phyloP scores from a whole-genome alignment of 257 asterid genomes.

The Eucommia ulmoides region DNA sequence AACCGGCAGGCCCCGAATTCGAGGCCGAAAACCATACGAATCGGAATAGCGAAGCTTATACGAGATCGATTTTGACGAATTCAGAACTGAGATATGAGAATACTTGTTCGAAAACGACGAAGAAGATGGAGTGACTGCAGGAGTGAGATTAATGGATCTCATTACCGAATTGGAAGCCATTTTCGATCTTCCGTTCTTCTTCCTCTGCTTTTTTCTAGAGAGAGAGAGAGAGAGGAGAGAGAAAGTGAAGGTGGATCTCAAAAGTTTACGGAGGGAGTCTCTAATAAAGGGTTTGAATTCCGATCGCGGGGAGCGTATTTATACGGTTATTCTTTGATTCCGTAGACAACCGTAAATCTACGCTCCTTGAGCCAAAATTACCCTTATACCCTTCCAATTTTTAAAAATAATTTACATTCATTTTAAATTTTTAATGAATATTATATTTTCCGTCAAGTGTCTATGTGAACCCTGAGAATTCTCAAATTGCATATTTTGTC shows the following conservation, averaged over 20 bases:
- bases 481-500: too few relatives aligned
- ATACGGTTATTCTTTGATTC: too few relatives aligned
- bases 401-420: too few relatives aligned
- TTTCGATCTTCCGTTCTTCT: not conserved
- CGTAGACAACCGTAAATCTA: too few relatives aligned
- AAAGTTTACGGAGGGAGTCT: not conserved
- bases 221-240: not conserved
- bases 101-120: not conserved
- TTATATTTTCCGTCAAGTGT: too few relatives aligned
- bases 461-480: too few relatives aligned
- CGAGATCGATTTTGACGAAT: slow-evolving; percentile 7
- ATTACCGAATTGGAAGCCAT: not conserved
- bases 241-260: not conserved
- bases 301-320: too few relatives aligned
- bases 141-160: not conserved
- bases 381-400: too few relatives aligned
- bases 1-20: not conserved
- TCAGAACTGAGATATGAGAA: slow-evolving; percentile 8
- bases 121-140: too few relatives aligned
- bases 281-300: too few relatives aligned
- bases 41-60: slow-evolving; percentile 6
- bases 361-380: too few relatives aligned
- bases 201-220: not conserved
- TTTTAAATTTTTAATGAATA: too few relatives aligned
- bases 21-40: not conserved